These are phyloP conservation scores for Phytopythium mirpurense DNA, from an alignment of 352 stramenopile genomes.

Conservation along the genomic window DNA sequence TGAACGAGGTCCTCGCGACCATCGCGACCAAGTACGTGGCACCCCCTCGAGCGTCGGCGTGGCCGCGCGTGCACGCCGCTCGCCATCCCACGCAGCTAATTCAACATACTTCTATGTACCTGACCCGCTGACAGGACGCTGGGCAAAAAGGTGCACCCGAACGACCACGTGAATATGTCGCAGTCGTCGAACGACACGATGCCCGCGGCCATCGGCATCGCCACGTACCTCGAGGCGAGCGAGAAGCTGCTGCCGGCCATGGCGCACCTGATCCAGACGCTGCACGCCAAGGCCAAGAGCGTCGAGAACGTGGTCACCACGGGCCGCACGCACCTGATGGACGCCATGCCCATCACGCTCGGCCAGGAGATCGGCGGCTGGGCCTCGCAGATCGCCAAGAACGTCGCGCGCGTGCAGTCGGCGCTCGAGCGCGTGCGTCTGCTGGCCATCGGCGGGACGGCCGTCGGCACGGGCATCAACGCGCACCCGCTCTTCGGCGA, in stretches of 20 bases:
- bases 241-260: conserved; percentile 66
- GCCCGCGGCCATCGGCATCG: conserved; percentile 47
- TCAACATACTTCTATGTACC: too few relatives aligned
- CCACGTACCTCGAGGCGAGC: conserved; percentile 37
- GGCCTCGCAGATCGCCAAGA: conserved; percentile 47
- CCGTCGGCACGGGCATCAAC: conserved; percentile 59
- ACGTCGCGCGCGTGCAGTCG: conserved; percentile 39
- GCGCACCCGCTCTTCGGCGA: conserved; percentile 42
- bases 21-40: conserved; percentile 56
- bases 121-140: conserved; percentile 38
- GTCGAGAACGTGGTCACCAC: conserved; percentile 48
- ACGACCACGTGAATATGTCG: conserved; percentile 71
- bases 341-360: conserved; percentile 56
- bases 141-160: conserved; percentile 77
- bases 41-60: too few relatives aligned
- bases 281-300: conserved; percentile 30
- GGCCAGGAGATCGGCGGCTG: conserved; percentile 44
- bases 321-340: conserved; percentile 72
- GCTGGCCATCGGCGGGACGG: conserved; percentile 51
- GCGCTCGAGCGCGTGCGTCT: conserved; percentile 40
- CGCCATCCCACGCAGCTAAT: too few relatives aligned
- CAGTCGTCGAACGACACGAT: conserved; percentile 70
- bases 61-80: too few relatives aligned
- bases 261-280: conserved; percentile 27
- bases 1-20: conserved; percentile 95